Percentiles rank a stretch among this genome's conserved stretches.
Conservation (phyloP, 1,139 yeast genomes). For the Suhomyces maxii region DNA sequence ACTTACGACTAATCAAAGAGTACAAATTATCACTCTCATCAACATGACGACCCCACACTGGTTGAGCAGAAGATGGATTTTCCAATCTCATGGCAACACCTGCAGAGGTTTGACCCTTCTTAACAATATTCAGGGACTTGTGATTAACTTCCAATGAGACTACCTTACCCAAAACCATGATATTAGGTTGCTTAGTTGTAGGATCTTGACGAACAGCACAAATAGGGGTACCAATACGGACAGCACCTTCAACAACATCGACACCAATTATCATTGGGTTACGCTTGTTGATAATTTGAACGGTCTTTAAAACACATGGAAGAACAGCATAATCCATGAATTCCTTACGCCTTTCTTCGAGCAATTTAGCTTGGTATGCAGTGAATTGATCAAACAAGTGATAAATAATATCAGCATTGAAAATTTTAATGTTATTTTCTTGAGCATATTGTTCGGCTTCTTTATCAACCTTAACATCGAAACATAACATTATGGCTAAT, state of each 20-base stretch:
- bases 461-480: conserved; percentile 94
- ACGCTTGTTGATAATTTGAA: conserved; percentile 97
- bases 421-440: conserved; percentile 87
- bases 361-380: conserved; percentile 82
- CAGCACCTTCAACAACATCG: conserved; percentile 88
- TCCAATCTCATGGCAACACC: conserved; percentile 99
- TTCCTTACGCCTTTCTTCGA: conserved; percentile 89
- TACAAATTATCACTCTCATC: conserved; percentile 88
- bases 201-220: conserved; percentile 93
- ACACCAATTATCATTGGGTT: conserved; percentile 99
- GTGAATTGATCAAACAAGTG: conserved; percentile 95
- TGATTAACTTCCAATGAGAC: conserved; percentile 92
- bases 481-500: conserved; percentile 94
- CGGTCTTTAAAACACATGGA: conserved; percentile 92
- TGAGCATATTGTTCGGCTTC: conserved; percentile 98
- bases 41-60: conserved; percentile 99
- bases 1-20: conserved; percentile 82
- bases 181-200: conserved; percentile 68
- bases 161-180: conserved; percentile 81
- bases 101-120: conserved; percentile 93
- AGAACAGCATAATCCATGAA: conserved; percentile 85
- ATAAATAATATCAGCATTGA: conserved; percentile 94
- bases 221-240: conserved; percentile 91
- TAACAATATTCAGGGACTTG: conserved; percentile 72
- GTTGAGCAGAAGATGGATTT: conserved; percentile 87